phyloP scores from a whole-genome alignment of 2,329 filamentous ascomycete genomes.

The Arthroderma sp. region DNA sequence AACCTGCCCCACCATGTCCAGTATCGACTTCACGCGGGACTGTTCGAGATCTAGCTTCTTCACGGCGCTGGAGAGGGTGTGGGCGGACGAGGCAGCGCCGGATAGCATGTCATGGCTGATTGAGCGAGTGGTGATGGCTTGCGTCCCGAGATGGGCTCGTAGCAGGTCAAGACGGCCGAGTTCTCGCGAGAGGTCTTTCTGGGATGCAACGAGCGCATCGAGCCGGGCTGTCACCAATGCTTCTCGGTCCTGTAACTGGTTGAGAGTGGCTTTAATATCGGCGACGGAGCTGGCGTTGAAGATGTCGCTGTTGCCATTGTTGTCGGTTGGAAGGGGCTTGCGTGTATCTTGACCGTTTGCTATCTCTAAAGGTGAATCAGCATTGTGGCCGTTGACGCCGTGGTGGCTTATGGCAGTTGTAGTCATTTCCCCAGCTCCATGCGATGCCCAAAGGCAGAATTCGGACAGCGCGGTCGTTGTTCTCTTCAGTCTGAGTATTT shows the following conservation, averaged over 20 bases:
- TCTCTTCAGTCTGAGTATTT: neutral
- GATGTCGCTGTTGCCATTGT: slow-evolving; percentile 32
- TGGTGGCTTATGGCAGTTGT: neutral
- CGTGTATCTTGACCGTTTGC: neutral
- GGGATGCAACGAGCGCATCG: slow-evolving; percentile 64
- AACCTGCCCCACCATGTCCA: slow-evolving; percentile 89
- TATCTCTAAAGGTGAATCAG: slow-evolving; percentile 10
- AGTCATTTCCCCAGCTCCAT: neutral
- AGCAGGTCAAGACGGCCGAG: slow-evolving; percentile 78
- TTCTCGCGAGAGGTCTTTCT: slow-evolving; percentile 76
- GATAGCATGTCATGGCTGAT: slow-evolving; percentile 88
- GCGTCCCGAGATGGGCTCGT: slow-evolving; percentile 74
- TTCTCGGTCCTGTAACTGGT: slow-evolving; percentile 64
- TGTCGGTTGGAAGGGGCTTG: neutral
- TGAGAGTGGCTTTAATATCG: slow-evolving; percentile 68
- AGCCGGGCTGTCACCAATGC: slow-evolving; percentile 60
- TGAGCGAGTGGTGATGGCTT: slow-evolving; percentile 68
- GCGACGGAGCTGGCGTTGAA: slow-evolving; percentile 61
- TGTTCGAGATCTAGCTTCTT: slow-evolving; percentile 84
- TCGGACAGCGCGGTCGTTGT: neutral
- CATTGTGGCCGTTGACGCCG: neutral
- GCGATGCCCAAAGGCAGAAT: neutral
- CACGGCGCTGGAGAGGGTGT: slow-evolving; percentile 73
- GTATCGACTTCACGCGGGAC: slow-evolving; percentile 74
- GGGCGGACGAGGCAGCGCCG: slow-evolving; percentile 71